Evolutionary conservation across 768 basidiomycete species (phyloP), one percentile per base, ranked within the genome.

Genomic region (Trametes meyenii): DNA sequence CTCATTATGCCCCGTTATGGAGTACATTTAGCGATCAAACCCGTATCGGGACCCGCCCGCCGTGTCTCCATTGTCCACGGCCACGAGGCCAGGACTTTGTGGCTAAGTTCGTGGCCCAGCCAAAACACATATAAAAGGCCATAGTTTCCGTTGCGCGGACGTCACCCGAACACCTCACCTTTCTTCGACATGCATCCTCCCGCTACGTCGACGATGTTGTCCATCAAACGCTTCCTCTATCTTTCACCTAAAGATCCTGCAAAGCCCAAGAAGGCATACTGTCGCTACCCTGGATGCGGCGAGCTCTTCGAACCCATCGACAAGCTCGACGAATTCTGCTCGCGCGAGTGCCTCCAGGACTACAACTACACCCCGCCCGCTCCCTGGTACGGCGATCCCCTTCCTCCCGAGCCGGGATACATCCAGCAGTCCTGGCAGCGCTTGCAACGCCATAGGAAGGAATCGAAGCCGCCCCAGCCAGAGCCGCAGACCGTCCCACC

Each of bases 241-340:
- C 33, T 35, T 6, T 10, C n/a, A 2, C 50, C 50, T 5, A 21
- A 38, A 26, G 50, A 38, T 4, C 46, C 24, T 13, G 39, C 38
- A 13, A 33, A 17, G 38, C 56, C 46, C 24, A 29, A 6, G 38
- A 57, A 57, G 29, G 38, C 33, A 2, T 57, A 57, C 56, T 57
- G 56, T 24, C 24, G 48, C 24, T 57, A 57, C 16, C 46, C 46
- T 0, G 56, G 46, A 2, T 57, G 56, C 26, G 56, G 56, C 2
- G 12, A 23, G 16, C 56, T 45, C 2, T 57, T 57, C 48, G 21
- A 50, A 3, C 45, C 56, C 5, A 16, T 23, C 45, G 48, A 57
- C 56, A 36, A 36, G 24, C 48, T 57, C 46, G 38, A 57, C 16
- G 38, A 50, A 24, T 57, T 57, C 48, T 57, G 56, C 56, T 57